Base-by-base conservation (phyloP, 805 yeast genomes). In the Saccharomycopsis schoenii region DNA sequence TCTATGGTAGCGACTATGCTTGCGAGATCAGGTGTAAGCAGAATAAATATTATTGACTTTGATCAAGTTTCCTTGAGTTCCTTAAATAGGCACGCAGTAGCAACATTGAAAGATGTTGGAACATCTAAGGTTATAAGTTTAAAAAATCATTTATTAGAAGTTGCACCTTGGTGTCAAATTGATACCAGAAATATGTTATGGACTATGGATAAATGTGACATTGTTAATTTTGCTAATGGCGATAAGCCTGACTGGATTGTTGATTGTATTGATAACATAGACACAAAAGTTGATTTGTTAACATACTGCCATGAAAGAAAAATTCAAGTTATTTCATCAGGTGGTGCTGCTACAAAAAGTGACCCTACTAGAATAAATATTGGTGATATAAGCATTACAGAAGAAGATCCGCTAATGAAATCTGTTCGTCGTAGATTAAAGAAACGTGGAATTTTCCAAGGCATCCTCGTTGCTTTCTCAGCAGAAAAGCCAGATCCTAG, bases 301-400 rank as follows among this genome's bases (percentile, higher is more conserved):
- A 84, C 85, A 39, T 92, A 79, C 72, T 86, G 96, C 66, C 76
- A 84, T 69, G 77, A 78, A 17, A 74, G 83, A 54, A 72, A 78
- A 1, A 70, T 93, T 40, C 82, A 81, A n/a, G 87, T 91, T 39
- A 81, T 94, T 47, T 85, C 96, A 4, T 88, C 97, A 0, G 96
- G 96, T 84, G 99, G 99, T 34, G 98, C 99, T 0, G 96, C 97
- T 4, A 87, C 97, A 67, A 94, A 94, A 72, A 86, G 96, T 58
- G 99, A 94, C 70, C 96, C 98, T 12, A 86, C 97, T 2, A 79
- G 98, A 68, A 83, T 94, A 61, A 88, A 90, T 70, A 80, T 94
- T 51, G 91, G 91, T 40, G 99, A 94, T 73, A 83, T 94, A 59
- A 85, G 96, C 40, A 82, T 81, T 58, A 89, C 99, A 0, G 93